Evolutionary conservation across 495 filamentous ascomycete genomes (phyloP).

Genomic region (Hypoxylon rickii): DNA sequence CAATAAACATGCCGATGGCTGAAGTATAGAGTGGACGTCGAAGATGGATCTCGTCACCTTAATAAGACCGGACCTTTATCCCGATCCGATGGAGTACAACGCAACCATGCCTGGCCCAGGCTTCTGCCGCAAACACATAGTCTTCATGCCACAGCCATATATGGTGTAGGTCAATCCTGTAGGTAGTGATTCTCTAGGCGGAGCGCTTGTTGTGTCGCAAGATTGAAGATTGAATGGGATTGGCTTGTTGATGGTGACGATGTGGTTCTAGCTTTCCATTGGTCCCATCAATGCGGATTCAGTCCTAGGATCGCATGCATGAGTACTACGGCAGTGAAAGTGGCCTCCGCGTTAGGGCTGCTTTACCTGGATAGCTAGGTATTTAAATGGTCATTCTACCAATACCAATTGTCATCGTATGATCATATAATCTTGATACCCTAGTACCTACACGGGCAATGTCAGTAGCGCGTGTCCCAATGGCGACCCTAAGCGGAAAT

Average conservation of each 20-base stretch:
- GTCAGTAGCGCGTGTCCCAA: too few species aligned
- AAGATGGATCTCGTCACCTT: neutral
- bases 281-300: slow-evolving; percentile 4
- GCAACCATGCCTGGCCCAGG: neutral
- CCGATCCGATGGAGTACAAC: neutral
- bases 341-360: neutral
- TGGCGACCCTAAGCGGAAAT: too few species aligned
- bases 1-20: too few species aligned
- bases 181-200: neutral
- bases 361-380: neutral
- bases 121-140: neutral
- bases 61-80: neutral
- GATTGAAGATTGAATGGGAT: neutral
- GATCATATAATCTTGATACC: too few species aligned
- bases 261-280: neutral
- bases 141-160: neutral
- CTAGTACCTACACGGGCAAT: too few species aligned
- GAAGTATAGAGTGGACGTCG: neutral
- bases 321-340: slow-evolving; percentile 10
- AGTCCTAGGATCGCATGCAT: slow-evolving; percentile 5
- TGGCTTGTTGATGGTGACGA: neutral
- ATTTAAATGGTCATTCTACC: neutral
- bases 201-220: neutral
- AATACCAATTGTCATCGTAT: neutral
- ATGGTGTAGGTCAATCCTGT: neutral